These are phyloP conservation scores for Globisporangium radiosum DNA, from an alignment of 352 stramenopile species.

Conservation along the genomic window DNA sequence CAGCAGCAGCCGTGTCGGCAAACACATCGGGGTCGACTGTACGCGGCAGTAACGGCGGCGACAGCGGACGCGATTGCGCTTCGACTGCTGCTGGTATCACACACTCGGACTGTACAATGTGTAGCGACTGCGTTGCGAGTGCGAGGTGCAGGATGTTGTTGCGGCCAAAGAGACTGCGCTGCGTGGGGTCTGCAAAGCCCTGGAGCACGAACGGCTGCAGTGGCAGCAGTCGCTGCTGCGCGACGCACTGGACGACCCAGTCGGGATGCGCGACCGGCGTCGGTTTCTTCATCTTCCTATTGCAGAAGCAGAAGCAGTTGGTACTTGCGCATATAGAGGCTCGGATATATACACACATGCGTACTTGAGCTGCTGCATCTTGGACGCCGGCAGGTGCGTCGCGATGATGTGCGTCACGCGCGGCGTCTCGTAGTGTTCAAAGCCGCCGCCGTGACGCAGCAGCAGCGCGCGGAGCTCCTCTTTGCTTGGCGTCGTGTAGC, in stretches of 20 bases:
- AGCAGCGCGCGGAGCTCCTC: constrained; percentile 81
- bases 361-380: constrained; percentile 79
- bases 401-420: constrained; percentile 86
- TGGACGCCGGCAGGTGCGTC: constrained; percentile 77
- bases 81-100: neutral
- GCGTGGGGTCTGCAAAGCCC: constrained; percentile 71
- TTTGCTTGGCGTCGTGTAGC: constrained; percentile 78
- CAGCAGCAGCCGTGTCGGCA: neutral
- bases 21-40: neutral
- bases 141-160: constrained; percentile 10
- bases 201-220: constrained; percentile 80
- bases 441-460: constrained; percentile 70
- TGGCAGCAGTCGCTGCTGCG: constrained; percentile 57
- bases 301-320: neutral
- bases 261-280: constrained; percentile 82
- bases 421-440: constrained; percentile 86
- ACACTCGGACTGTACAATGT: neutral
- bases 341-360: constrained; percentile 6
- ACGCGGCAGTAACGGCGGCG: neutral
- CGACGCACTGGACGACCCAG: constrained; percentile 91
- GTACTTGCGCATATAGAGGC: too few species aligned
- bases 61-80: neutral
- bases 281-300: constrained; percentile 46
- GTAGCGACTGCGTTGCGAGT: constrained; percentile 1
- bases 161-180: constrained; percentile 31